phyloP scores from a whole-genome alignment of 768 basidiomycete genomes.

The Suillus ampliporus region DNA sequence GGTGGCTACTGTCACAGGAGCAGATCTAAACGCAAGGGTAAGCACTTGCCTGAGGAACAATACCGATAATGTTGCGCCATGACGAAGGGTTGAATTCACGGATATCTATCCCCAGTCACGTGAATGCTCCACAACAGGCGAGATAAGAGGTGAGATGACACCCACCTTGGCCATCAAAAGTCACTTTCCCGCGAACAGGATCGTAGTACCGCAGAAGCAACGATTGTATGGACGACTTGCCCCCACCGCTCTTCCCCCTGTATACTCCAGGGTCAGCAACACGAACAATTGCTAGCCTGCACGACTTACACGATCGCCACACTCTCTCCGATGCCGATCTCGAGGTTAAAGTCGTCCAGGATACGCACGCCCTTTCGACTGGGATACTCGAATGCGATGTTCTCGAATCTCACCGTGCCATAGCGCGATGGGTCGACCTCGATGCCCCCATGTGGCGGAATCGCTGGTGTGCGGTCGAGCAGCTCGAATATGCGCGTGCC shows the following conservation, averaged over 20 bases:
- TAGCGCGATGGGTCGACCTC: slow-evolving; percentile 59
- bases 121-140: slow-evolving; percentile 4
- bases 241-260: slow-evolving; percentile 91
- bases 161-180: slow-evolving; percentile 85
- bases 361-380: slow-evolving; percentile 82
- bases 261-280: slow-evolving; percentile 12
- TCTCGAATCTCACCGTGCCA: slow-evolving; percentile 80
- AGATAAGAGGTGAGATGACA: slow-evolving; percentile 5
- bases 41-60: slow-evolving; percentile 79
- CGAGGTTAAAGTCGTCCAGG: slow-evolving; percentile 81
- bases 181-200: slow-evolving; percentile 80
- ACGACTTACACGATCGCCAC: slow-evolving; percentile 88
- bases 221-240: slow-evolving; percentile 91
- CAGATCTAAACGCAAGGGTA: not conserved
- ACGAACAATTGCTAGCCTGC: slow-evolving; percentile 7
- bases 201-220: slow-evolving; percentile 90
- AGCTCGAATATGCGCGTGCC: slow-evolving; percentile 94
- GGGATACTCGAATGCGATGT: slow-evolving; percentile 89
- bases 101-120: slow-evolving; percentile 66
- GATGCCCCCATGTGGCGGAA: slow-evolving; percentile 68
- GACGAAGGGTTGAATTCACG: slow-evolving; percentile 83
- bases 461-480: slow-evolving; percentile 78
- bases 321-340: slow-evolving; percentile 83
- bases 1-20: not conserved
- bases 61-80: slow-evolving; percentile 88